phyloP scores from a whole-genome alignment of 805 yeast species.

The Blastobotrys peoriensis region DNA sequence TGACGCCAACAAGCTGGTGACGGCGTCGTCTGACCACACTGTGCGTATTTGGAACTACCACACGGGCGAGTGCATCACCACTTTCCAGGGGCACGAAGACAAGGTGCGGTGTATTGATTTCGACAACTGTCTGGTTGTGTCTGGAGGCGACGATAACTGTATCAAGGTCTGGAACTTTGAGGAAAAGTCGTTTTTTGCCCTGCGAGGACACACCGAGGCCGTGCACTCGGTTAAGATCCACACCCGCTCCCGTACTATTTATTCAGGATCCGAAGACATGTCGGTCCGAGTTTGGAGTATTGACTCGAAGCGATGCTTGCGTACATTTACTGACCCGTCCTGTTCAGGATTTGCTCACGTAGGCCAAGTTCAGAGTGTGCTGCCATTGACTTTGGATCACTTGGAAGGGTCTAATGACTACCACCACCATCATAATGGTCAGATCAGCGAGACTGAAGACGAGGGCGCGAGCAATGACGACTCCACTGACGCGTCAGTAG shows the following conservation, averaged over 20 bases:
- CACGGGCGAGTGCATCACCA: conserved; percentile 89
- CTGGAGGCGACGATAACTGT: conserved; percentile 89
- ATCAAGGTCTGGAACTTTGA: conserved; percentile 97
- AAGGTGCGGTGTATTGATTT: conserved; percentile 83
- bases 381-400: conserved; percentile 74
- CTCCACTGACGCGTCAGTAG: conserved; percentile 19
- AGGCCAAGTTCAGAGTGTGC: conserved; percentile 89
- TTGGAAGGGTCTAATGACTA: conserved; percentile 35
- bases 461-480: conserved; percentile 5
- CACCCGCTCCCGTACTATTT: conserved; percentile 67
- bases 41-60: conserved; percentile 94
- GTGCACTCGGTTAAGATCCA: conserved; percentile 88
- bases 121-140: conserved; percentile 72
- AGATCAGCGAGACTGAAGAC: conserved; percentile 8
- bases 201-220: conserved; percentile 90
- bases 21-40: conserved; percentile 87
- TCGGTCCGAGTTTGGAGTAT: conserved; percentile 95
- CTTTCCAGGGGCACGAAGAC: conserved; percentile 88
- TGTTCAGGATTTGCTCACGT: conserved; percentile 58
- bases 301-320: conserved; percentile 67
- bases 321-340: conserved; percentile 60
- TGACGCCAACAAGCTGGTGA: conserved; percentile 82
- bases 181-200: conserved; percentile 82
- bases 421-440: conserved; percentile 6
- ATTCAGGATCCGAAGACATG: conserved; percentile 86